A percentile compares a stretch with the other conserved stretches of the same genome.
Conservation (phyloP, 768 basidiomycete genomes). For the Boletus pseudo-olivaceus region DNA sequence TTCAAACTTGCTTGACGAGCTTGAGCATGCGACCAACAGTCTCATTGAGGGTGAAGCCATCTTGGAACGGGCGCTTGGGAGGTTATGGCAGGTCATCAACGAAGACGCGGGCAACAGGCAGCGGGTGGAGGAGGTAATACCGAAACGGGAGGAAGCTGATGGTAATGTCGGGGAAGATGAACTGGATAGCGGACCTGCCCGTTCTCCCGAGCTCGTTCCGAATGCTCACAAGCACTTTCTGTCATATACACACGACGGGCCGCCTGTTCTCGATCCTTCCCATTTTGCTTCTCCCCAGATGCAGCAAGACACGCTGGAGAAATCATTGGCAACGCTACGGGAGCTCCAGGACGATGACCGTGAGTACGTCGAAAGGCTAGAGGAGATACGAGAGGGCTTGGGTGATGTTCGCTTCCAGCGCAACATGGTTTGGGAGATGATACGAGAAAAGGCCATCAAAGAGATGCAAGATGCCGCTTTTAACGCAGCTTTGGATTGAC, state of each 20-base stretch:
- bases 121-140: slow-evolving; percentile 44
- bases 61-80: slow-evolving; percentile 69
- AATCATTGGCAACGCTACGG: slow-evolving; percentile 65
- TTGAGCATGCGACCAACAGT: slow-evolving; percentile 78
- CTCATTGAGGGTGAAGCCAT: slow-evolving; percentile 80
- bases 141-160: slow-evolving; percentile 68
- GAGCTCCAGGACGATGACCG: slow-evolving; percentile 85
- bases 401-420: slow-evolving; percentile 73
- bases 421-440: slow-evolving; percentile 70
- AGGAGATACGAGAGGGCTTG: slow-evolving; percentile 78
- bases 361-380: slow-evolving; percentile 80
- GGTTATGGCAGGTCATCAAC: slow-evolving; percentile 77
- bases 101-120: slow-evolving; percentile 53
- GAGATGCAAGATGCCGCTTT: slow-evolving; percentile 69
- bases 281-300: slow-evolving; percentile 63
- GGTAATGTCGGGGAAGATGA: slow-evolving; percentile 43
- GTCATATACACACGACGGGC: slow-evolving; percentile 44
- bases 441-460: slow-evolving; percentile 68
- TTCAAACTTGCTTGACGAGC: slow-evolving; percentile 69
- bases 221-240: slow-evolving; percentile 67
- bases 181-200: slow-evolving; percentile 44
- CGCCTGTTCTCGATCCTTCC: slow-evolving; percentile 52
- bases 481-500: slow-evolving; percentile 30
- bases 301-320: slow-evolving; percentile 70
- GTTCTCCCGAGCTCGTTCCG: slow-evolving; percentile 66